Percentiles rank a stretch among this genome's conserved stretches.
Conservation (phyloP, 306 rosid genomes). For the Malus fusca region DNA sequence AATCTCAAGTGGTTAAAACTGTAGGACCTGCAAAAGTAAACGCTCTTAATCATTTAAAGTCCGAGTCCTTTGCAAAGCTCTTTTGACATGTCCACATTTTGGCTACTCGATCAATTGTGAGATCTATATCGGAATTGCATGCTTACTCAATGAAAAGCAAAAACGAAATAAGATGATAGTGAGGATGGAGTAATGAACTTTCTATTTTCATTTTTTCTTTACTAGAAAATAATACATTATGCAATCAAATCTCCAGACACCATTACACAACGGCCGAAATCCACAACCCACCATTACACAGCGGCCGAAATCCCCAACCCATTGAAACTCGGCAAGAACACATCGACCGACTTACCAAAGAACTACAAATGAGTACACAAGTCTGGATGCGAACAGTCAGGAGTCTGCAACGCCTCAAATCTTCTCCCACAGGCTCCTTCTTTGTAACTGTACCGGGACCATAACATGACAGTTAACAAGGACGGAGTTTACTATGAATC, state of each 20-base stretch:
- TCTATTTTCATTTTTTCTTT: slow-evolving; percentile 11
- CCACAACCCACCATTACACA: slow-evolving; percentile 22
- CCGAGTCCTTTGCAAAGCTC: too few species aligned
- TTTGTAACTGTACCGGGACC: not conserved
- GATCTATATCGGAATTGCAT: too few species aligned
- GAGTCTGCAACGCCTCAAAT: slow-evolving; percentile 2
- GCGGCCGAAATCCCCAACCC: slow-evolving; percentile 28
- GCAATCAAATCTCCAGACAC: slow-evolving; percentile 6
- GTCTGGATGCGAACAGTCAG: slow-evolving; percentile 14
- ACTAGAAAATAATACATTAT: slow-evolving; percentile 14
- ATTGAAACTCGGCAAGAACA: slow-evolving; percentile 17
- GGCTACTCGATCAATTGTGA: too few species aligned
- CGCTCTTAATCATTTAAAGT: too few species aligned
- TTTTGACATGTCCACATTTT: too few species aligned
- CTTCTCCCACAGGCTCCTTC: not conserved
- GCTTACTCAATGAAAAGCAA: not conserved
- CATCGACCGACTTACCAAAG: slow-evolving; percentile 7
- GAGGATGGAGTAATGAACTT: not conserved
- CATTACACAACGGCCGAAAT: slow-evolving; percentile 15
- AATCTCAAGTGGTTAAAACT: not conserved
- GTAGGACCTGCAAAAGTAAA: too few species aligned
- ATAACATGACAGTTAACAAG: not conserved
- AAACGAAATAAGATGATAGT: not conserved
- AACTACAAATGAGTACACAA: slow-evolving; percentile 12
- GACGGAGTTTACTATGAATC: not conserved